phyloP scores from a whole-genome alignment of 2,329 filamentous ascomycete genomes.

The Aspergillus oerlinghausenensis region DNA sequence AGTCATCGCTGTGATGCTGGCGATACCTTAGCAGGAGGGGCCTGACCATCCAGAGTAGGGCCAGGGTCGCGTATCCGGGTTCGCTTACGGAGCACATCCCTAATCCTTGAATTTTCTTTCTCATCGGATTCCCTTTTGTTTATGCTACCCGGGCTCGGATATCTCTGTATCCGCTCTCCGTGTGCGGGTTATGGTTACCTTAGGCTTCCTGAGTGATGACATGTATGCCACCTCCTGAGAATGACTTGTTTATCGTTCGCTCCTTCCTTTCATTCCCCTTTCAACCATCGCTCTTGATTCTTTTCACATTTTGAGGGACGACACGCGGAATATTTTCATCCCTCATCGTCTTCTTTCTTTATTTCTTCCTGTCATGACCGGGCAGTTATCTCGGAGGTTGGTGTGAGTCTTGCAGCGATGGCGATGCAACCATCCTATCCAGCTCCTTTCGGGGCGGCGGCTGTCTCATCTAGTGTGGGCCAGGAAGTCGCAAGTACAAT shows the following conservation, averaged over 20 bases:
- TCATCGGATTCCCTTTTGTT: constrained; percentile 2
- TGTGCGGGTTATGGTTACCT: background rate
- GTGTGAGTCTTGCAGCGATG: constrained; percentile 1
- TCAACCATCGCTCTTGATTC: background rate
- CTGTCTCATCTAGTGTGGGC: constrained; percentile 6
- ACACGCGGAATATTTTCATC: background rate
- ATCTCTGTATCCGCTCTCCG: background rate
- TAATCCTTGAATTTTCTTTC: background rate
- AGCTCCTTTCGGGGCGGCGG: constrained; percentile 13
- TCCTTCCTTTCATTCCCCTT: background rate
- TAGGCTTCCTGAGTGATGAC: background rate
- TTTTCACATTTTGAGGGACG: background rate
- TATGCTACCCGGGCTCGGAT: background rate
- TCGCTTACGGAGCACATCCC: background rate
- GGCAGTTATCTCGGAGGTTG: background rate
- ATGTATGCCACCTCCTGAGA: background rate
- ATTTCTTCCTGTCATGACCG: background rate
- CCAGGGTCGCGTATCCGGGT: background rate
- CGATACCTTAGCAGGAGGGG: background rate
- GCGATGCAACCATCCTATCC: constrained; percentile 13
- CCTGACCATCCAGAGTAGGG: background rate
- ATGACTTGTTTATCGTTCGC: background rate
- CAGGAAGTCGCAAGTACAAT: constrained; percentile 5
- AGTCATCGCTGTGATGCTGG: background rate
- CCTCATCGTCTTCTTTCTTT: background rate